Evolutionary conservation across 2,329 filamentous ascomycete species (phyloP), one percentile per base, ranked within the genome.

Genomic region (Teratosphaeriaceae sp.): DNA sequence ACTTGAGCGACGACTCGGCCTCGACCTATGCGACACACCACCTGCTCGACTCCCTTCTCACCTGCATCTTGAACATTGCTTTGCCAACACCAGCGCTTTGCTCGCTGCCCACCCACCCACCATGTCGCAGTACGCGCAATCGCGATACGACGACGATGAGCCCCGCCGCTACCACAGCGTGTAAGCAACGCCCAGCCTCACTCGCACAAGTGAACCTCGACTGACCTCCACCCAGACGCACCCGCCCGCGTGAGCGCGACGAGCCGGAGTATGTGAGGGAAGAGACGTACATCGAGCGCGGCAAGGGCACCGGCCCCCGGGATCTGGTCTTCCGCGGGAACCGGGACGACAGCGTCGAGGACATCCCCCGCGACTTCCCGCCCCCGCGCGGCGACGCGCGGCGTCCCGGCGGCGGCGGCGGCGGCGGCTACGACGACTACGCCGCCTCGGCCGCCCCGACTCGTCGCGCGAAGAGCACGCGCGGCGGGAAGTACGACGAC

Each of bases 331-430:
- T 69, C 58, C 70, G 71, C 45, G 65, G 70, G n/a, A n/a, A n/a
- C 38, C 81, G 84, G 51, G 82, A 89, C 61, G 83, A 88, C 57
- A 88, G 83, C 63, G 81, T 94, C 59, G 89, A 95, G 67, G 86
- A 94, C 66, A 80, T 94, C 47, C 79, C 80, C 51, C 81, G 88
- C 53, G 85, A 94, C 54, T 94, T 94, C 57, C 86, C 86, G 23
- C 85, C 87, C 5, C 83, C 82, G 5, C 51, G 52, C 22, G 51
- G 55, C 31, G 47, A 55, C 38, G n/a, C n/a, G n/a, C n/a, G n/a
- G n/a, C n/a, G n/a, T n/a, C n/a, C n/a, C n/a, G 48, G 55, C 36
- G 46, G 42, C 27, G 46, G 48, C 11, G 49, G 51, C 39, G 66
- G 20, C 13, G 38, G 44, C 22, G 54, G 49, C 20, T 70, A 71